A percentile compares a stretch with the other conserved stretches of the same genome.
Conservation (phyloP, 2,329 filamentous ascomycete genomes). For the Sporothrix inflata region DNA sequence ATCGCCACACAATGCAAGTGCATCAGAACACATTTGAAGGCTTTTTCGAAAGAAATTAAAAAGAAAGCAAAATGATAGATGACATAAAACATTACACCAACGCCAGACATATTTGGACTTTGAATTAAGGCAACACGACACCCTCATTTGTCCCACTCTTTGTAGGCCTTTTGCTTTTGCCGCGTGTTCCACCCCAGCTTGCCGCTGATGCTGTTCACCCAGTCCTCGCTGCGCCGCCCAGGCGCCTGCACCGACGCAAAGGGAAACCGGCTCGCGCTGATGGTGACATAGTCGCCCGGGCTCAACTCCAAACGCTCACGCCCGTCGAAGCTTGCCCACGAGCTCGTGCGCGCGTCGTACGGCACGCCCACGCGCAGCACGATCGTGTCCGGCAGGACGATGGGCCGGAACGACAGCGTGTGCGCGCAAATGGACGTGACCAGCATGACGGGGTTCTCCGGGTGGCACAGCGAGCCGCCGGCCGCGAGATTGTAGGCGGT, state of each 20-base stretch:
- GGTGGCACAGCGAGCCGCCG: slow-evolving; percentile 92
- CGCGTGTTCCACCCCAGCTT: slow-evolving; percentile 82
- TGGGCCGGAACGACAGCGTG: slow-evolving; percentile 92
- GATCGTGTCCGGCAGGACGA: slow-evolving; percentile 94
- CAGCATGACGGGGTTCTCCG: slow-evolving; percentile 94
- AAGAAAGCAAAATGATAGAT: background rate
- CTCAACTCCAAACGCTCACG: slow-evolving; percentile 79
- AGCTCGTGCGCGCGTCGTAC: slow-evolving; percentile 84
- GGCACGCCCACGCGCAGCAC: slow-evolving; percentile 93
- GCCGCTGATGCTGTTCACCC: slow-evolving; percentile 78
- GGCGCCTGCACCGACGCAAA: slow-evolving; percentile 76
- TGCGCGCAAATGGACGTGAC: slow-evolving; percentile 94
- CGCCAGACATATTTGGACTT: background rate
- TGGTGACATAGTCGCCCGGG: slow-evolving; percentile 82
- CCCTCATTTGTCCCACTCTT: slow-evolving; percentile 48
- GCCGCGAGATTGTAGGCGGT: slow-evolving; percentile 96
- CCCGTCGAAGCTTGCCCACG: slow-evolving; percentile 98
- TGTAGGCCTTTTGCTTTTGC: slow-evolving; percentile 71
- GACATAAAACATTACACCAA: background rate
- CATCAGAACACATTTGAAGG: background rate
- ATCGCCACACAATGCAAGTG: slow-evolving; percentile 6
- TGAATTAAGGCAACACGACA: no score
- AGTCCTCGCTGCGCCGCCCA: slow-evolving; percentile 72
- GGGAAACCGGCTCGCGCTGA: slow-evolving; percentile 74
- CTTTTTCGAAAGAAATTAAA: background rate